Base-by-base conservation (phyloP, 768 basidiomycete species). In the Hygrophorus russula region DNA sequence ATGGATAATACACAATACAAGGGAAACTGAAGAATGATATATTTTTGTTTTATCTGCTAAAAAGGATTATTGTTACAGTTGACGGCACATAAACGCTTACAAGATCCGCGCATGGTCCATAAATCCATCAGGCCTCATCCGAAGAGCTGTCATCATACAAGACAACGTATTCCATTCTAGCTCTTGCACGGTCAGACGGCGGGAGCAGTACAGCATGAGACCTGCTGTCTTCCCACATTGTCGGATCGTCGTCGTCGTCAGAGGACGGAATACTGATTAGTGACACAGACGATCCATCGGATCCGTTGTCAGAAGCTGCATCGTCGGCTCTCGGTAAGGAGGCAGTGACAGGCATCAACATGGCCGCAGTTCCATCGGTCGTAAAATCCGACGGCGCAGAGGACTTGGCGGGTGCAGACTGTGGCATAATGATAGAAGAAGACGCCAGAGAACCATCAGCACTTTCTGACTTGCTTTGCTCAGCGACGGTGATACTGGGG, bases 101-200 rank as follows among this genome's bases (percentile, higher is more conserved):
- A 13, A 13, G 10, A 35, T 35, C 17, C 9, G 33, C 3, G 39
- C 14, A 24, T 10, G 28, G 8, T 41, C 24, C 19, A 27, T 29
- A 6, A 33, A 18, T 29, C 13, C 17, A 13, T 45, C 32, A 60
- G 27, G 74, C 73, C 32, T 72, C 75, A 28, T 76, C 76, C 0
- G 74, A 74, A 5, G 71, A 73, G 39, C 65, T 67, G 47, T 76
- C 78, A 53, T 84, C 84, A 49, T 82, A 86, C 46, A 86, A 58
- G 44, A 87, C 66, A 11, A 85, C 81, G 53, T 82, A 87, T 48
- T 85, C 82, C 49, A 71, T 58, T 29, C 52, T 55, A 17, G 54
- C 49, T 24, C 54, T 50, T 41, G 50, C 49, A 20, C 48, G 36
- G 43, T 53, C 49, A 8, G 48, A 43, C 49, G 62, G 41, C 46